phyloP scores from a whole-genome alignment of 176 grass and related monocot species.

The Phoenix roebelenii region DNA sequence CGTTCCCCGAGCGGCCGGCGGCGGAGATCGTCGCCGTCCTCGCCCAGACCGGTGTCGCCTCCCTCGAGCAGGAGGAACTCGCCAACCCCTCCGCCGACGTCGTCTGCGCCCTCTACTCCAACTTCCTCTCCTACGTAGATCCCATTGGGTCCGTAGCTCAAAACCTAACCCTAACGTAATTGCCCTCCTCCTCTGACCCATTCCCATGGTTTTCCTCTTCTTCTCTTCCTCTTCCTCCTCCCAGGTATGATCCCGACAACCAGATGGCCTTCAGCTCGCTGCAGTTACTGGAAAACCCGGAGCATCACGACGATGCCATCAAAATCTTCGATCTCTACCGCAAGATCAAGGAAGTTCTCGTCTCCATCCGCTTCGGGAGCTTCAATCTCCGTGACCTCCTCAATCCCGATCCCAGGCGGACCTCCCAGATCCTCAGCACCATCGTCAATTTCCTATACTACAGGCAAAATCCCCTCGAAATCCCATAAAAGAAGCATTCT shows the following conservation, averaged over 20 bases:
- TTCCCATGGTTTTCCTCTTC: background rate
- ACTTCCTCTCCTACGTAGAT: constrained; percentile 25
- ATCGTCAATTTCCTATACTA: constrained; percentile 69
- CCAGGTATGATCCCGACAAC: constrained; percentile 36
- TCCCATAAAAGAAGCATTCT: background rate
- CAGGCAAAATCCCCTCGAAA: constrained; percentile 4
- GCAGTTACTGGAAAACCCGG: constrained; percentile 50
- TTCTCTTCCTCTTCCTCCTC: background rate
- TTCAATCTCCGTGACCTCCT: constrained; percentile 50
- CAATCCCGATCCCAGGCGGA: constrained; percentile 33
- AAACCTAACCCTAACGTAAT: background rate
- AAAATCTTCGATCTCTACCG: constrained; percentile 14
- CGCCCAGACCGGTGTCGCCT: constrained; percentile 23
- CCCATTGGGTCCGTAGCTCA: constrained; percentile 3
- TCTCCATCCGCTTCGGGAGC: constrained; percentile 33
- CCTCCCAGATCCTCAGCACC: constrained; percentile 44
- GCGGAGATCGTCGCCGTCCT: constrained; percentile 29
- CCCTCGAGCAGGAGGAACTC: constrained; percentile 30
- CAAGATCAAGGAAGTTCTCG: constrained; percentile 35
- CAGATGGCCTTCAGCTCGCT: constrained; percentile 55
- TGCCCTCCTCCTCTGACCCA: no score
- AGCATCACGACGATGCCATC: constrained; percentile 29
- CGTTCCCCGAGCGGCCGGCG: constrained; percentile 29
- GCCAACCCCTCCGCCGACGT: constrained; percentile 28
- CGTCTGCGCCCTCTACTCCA: constrained; percentile 26